Evolutionary conservation across 257 asterid species (phyloP).

Genomic region (Capsicum rhomboideum): DNA sequence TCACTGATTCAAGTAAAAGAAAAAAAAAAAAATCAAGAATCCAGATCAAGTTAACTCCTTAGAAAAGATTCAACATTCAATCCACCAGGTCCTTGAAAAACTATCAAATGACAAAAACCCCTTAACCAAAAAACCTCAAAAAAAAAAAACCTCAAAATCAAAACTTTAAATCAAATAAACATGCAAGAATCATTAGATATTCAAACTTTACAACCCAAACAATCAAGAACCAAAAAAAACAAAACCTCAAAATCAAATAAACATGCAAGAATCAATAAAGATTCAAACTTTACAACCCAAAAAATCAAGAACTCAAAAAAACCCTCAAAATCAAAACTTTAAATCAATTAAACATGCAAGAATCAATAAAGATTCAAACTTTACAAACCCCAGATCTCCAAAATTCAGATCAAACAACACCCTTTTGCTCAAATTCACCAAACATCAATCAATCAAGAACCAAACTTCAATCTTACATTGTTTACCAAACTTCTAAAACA

Average conservation of each 20-base stretch:
- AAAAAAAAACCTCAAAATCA: neutral
- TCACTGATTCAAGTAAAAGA: slow-evolving; percentile 8
- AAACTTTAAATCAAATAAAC: slow-evolving; percentile 24
- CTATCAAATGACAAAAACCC: neutral
- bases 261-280: too few relatives aligned
- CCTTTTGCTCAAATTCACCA: slow-evolving; percentile 18
- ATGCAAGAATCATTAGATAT: slow-evolving; percentile 18
- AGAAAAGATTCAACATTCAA: slow-evolving; percentile 18
- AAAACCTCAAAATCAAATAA: too few relatives aligned
- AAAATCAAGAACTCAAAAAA: neutral
- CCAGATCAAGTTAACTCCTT: slow-evolving; percentile 6
- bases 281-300: too few relatives aligned
- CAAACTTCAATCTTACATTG: slow-evolving; percentile 38
- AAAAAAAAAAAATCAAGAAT: neutral
- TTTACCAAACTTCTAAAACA: neutral
- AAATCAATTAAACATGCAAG: slow-evolving; percentile 28
- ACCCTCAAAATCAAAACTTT: slow-evolving; percentile 10
- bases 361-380: slow-evolving; percentile 7
- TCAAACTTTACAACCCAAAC: neutral
- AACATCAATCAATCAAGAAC: slow-evolving; percentile 17
- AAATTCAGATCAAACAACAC: slow-evolving; percentile 54
- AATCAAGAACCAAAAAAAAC: too few relatives aligned
- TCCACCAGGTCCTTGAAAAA: slow-evolving; percentile 3
- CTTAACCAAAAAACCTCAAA: neutral
- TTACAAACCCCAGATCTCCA: slow-evolving; percentile 42